phyloP scores from a whole-genome alignment of 2,329 filamentous ascomycete genomes.

The Davidsoniella virescens region DNA sequence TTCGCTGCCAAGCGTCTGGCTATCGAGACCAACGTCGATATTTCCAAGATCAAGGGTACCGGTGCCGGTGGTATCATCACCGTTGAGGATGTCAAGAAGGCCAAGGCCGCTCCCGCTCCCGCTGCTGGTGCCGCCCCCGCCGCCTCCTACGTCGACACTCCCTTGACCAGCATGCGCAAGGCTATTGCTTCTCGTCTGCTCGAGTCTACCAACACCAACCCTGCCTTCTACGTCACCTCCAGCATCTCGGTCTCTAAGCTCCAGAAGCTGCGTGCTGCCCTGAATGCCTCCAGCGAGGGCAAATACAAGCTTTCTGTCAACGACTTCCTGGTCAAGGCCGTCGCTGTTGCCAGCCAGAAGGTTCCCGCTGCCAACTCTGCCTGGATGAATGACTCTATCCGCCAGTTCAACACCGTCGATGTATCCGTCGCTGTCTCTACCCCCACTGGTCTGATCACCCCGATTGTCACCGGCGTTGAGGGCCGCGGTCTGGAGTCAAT shows the following conservation, averaged over 20 bases:
- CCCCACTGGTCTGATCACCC: constrained; percentile 86
- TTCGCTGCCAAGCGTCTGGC: constrained; percentile 67
- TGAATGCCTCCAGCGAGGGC: constrained; percentile 78
- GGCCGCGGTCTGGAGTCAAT: constrained; percentile 76
- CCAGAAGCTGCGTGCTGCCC: constrained; percentile 82
- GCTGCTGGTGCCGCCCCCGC: constrained; percentile 36
- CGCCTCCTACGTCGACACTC: constrained; percentile 66
- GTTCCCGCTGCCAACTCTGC: constrained; percentile 91
- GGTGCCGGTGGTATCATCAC: constrained; percentile 78
- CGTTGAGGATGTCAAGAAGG: constrained; percentile 86
- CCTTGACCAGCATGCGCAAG: constrained; percentile 90
- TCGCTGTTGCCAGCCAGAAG: constrained; percentile 75
- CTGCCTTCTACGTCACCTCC: constrained; percentile 93
- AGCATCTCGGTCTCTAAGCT: constrained; percentile 88
- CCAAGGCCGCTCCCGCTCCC: constrained; percentile 39
- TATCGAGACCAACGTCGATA: constrained; percentile 63
- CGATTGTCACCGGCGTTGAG: constrained; percentile 84
- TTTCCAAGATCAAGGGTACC: constrained; percentile 70
- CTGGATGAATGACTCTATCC: constrained; percentile 81
- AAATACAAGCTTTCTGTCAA: constrained; percentile 99
- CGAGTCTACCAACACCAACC: constrained; percentile 83
- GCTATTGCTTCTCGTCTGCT: constrained; percentile 83
- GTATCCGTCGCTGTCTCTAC: constrained; percentile 93
- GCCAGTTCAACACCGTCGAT: constrained; percentile 84
- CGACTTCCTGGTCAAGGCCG: constrained; percentile 97